Conservation (phyloP, 1,139 yeast genomes). For the Scheffersomyces segobiensis region DNA sequence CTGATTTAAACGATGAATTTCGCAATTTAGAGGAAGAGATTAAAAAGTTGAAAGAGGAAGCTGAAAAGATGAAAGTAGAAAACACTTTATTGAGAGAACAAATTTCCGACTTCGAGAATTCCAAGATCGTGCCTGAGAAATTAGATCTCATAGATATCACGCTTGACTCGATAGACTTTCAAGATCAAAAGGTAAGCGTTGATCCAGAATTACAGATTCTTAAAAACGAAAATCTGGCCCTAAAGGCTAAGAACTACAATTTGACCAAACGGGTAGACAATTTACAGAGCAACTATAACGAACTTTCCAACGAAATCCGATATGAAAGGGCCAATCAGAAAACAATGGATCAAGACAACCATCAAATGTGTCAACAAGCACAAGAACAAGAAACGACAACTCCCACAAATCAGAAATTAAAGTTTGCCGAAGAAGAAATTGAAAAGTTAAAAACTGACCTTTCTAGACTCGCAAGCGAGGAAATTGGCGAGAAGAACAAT, state of each 20-base stretch:
- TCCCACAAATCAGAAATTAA: not conserved
- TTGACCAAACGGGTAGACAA: slow-evolving; percentile 7
- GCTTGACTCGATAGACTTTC: not conserved
- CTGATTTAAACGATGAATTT: not conserved
- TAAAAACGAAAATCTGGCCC: slow-evolving; percentile 15
- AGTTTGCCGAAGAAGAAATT: slow-evolving; percentile 6
- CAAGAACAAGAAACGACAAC: not conserved
- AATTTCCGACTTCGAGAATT: not conserved
- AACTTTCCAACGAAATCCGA: slow-evolving; percentile 9
- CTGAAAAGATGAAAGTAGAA: slow-evolving; percentile 1
- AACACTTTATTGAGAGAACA: not conserved
- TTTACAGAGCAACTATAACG: slow-evolving; percentile 5
- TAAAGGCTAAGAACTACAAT: slow-evolving; percentile 10
- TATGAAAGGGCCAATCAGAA: slow-evolving; percentile 5
- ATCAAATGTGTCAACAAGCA: not conserved
- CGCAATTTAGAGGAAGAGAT: not conserved
- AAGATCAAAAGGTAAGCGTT: not conserved
- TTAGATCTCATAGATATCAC: not conserved
- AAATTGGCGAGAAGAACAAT: slow-evolving; percentile 10
- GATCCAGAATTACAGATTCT: not conserved
- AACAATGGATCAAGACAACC: not conserved
- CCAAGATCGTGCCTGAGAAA: not conserved
- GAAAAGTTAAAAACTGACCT: not conserved
- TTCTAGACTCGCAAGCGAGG: not conserved
- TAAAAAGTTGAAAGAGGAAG: slow-evolving; percentile 7